Evolutionary conservation across 1,284 basidiomycete genomes (phyloP).

Genomic region (Peniophora sp.): DNA sequence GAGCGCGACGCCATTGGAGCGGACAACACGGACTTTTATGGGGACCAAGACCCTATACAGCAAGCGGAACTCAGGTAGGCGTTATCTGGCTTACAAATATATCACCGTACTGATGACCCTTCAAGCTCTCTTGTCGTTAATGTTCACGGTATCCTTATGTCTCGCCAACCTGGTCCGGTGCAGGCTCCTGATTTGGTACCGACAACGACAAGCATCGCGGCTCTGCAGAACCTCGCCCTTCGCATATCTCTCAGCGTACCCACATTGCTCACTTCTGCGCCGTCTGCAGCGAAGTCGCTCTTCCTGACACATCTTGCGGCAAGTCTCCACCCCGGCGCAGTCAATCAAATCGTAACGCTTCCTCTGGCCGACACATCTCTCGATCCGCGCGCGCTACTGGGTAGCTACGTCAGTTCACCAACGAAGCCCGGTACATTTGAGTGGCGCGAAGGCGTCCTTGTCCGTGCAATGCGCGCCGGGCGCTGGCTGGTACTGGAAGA

Average conservation of each 20-base stretch:
- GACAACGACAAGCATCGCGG: conserved; percentile 54
- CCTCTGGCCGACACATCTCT: conserved; percentile 92
- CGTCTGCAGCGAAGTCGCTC: conserved; percentile 88
- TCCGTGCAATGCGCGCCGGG: conserved; percentile 86
- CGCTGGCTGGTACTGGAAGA: conserved; percentile 94
- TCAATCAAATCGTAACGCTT: conserved; percentile 69
- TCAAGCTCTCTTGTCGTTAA: conserved; percentile 47
- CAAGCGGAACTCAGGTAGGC: conserved; percentile 47
- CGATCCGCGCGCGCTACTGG: conserved; percentile 90
- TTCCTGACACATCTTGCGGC: conserved; percentile 74
- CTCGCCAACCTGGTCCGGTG: conserved; percentile 26
- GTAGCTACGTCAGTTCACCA: conserved; percentile 88
- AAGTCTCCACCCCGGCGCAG: conserved; percentile 47
- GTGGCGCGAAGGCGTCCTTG: conserved; percentile 93
- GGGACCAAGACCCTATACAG: conserved; percentile 30
- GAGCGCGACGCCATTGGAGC: conserved; percentile 40
- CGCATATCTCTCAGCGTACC: conserved; percentile 68
- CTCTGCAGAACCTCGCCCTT: conserved; percentile 60
- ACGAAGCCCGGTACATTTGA: conserved; percentile 86
- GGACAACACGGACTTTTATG: conserved; percentile 39
- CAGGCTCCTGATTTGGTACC: conserved; percentile 43
- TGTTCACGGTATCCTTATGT: conserved; percentile 58
- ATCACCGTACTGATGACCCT: conserved; percentile 12
- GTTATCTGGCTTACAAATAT: conserved; percentile 12
- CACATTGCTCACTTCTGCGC: conserved; percentile 78